Evolutionary conservation across 2,329 filamentous ascomycete genomes (phyloP), one percentile per base, ranked within the genome.

Genomic region (Bimuria novae-zelandiae): DNA sequence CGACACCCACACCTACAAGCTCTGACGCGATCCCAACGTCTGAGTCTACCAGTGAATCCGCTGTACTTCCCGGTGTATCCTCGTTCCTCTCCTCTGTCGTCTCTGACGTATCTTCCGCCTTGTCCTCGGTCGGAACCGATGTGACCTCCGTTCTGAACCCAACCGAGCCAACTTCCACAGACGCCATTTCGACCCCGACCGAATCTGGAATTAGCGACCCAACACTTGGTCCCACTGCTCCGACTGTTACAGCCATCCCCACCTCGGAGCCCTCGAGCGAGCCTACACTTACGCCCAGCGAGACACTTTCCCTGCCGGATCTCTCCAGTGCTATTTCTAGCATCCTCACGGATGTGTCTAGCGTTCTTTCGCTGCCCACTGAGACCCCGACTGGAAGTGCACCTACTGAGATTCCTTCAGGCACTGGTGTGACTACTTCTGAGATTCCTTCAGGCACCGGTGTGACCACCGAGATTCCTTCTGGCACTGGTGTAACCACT

Each of bases 1-100:
- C 54, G 7, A 60, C 55, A 10, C 48, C 59, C 16, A 32, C 46
- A 7, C 62, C 60, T 1, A 64, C 63, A 46, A 59, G 52, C 29
- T 52, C 59, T 4, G 67, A 62, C 25, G 62, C 62, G 11, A 62
- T 64, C 12, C 62, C 62, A 5, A 58, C 60, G 7, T 64, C 62
- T 3, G 60, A 61, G 47, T 60, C 45, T 33, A 39, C 4, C 8
- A 51, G 39, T 33, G 39, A 50, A 27, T 37, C 50, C 14, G 45
- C 14, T 12, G 11, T 46, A 10, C 37, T 56, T 12, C 45, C 54
- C 7, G 35, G 29, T 46, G 19, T 49, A n/a, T 49, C 52, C 5
- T 51, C 53, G 27, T 2, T 48, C 3, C 21, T 52, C 4, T 52
- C 53, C 3, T 49, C 43, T 1, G 37, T 64, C 6, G 52, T 64